phyloP scores from a whole-genome alignment of 768 basidiomycete genomes.

The Suillus subluteus region DNA sequence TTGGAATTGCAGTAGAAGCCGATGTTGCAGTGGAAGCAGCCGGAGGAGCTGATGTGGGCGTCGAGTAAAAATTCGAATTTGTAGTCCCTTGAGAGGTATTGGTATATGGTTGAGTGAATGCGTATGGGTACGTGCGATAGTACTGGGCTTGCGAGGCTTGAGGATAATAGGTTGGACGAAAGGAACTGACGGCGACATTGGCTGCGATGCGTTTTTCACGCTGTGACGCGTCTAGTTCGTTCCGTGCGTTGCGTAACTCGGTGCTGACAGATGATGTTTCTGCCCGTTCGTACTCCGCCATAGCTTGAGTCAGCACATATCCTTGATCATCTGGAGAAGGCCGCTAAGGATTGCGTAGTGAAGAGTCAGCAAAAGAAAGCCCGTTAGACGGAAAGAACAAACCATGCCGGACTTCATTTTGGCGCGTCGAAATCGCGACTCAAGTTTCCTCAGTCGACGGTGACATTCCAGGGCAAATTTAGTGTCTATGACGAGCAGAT shows the following conservation, averaged over 20 bases:
- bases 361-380: conserved; percentile 3
- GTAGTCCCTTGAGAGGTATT: conserved; percentile 23
- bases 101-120: conserved; percentile 63
- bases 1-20: conserved; percentile 52
- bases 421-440: conserved; percentile 59
- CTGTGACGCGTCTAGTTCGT: conserved; percentile 69
- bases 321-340: conserved; percentile 63
- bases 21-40: conserved; percentile 36
- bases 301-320: conserved; percentile 62
- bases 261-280: conserved; percentile 59
- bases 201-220: conserved; percentile 62
- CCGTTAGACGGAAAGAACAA: conserved; percentile 22
- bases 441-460: conserved; percentile 56
- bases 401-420: conserved; percentile 62
- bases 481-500: conserved; percentile 54
- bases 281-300: conserved; percentile 67
- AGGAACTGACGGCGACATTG: conserved; percentile 36
- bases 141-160: conserved; percentile 52
- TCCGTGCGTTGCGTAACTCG: conserved; percentile 63
- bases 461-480: conserved; percentile 70
- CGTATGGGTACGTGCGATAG: conserved; percentile 67
- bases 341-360: conserved; percentile 45
- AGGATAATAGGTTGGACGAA: conserved; percentile 43
- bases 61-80: conserved; percentile 28
- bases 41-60: conserved; percentile 36